phyloP scores from a whole-genome alignment of 2,329 filamentous ascomycete species.

The Neophaeococcomyces aloes region DNA sequence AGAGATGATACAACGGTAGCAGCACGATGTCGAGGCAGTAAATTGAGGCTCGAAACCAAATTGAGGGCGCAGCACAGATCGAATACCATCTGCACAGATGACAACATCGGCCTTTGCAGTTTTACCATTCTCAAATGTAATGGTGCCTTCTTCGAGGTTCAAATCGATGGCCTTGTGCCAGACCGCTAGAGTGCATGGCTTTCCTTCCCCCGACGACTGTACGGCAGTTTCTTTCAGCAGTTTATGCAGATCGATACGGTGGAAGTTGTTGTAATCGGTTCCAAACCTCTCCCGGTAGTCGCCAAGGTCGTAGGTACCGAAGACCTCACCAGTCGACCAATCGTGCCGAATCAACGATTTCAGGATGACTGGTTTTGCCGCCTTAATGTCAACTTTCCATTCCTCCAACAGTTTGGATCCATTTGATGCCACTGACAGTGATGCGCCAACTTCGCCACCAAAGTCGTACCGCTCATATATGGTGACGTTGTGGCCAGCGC shows the following conservation, averaged over 20 bases:
- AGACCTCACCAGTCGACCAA: slow-evolving; percentile 23
- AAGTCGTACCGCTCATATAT: slow-evolving; percentile 26
- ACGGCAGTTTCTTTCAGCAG: slow-evolving; percentile 26
- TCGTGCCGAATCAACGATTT: slow-evolving; percentile 26
- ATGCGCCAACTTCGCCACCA: slow-evolving; percentile 25
- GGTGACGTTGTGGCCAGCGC: slow-evolving; percentile 26
- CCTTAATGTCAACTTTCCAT: slow-evolving; percentile 23
- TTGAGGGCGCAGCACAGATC: slow-evolving; percentile 24
- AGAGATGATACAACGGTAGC: slow-evolving; percentile 31
- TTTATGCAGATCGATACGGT: slow-evolving; percentile 34
- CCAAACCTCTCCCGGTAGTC: slow-evolving; percentile 23
- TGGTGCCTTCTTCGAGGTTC: slow-evolving; percentile 20
- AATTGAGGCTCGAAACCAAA: slow-evolving; percentile 27
- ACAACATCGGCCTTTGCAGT: slow-evolving; percentile 27
- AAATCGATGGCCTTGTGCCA: slow-evolving; percentile 22
- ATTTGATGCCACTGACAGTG: slow-evolving; percentile 26
- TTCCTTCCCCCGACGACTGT: slow-evolving; percentile 18
- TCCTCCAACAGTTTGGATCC: slow-evolving; percentile 22
- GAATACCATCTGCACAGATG: slow-evolving; percentile 33
- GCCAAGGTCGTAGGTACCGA: slow-evolving; percentile 22
- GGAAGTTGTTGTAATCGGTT: slow-evolving; percentile 24
- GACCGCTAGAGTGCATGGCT: slow-evolving; percentile 15
- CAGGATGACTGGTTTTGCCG: slow-evolving; percentile 21
- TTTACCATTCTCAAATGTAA: slow-evolving; percentile 25
- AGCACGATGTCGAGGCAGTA: slow-evolving; percentile 29